Base-by-base conservation (phyloP, 495 filamentous ascomycete genomes). In the Pyrenula aspistea region DNA sequence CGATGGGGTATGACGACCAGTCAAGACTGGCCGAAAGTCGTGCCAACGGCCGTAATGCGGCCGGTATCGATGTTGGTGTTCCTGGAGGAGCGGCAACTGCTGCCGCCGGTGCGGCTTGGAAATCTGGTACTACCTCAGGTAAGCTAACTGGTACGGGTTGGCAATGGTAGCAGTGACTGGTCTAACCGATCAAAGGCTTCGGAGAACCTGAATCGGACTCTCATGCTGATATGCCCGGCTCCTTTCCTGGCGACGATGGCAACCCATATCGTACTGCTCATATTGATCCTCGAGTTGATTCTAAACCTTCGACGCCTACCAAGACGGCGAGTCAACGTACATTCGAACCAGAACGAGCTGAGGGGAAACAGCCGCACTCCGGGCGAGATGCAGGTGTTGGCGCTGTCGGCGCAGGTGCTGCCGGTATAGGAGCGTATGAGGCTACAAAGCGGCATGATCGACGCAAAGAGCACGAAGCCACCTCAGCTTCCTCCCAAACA, bases 351-450 rank as follows among this genome's bases (percentile, higher is more conserved):
- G 55, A 49, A 53, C 20, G 23, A 31, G 55, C 20, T 25, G 23
- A 59, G 8, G 31, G n/a, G 19, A 24, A 49, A 8, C 25, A 22
- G 19, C 55, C 59, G 12, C 59, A 61, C 24, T 31, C 24, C 25
- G 54, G 50, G 3, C 49, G 56, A 2, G 50, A 62, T 56, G 55
- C 57, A 47, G 61, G 57, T 36, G 2, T 58, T 20, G 62, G 60
- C 15, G 55, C 55, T 25, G 61, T 49, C 4, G 61, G 56, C 49
- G 54, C 48, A 24, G 62, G 62, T 31, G 52, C 51, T 10, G 49
- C 59, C 20, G 62, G 59, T 31, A 23, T 23, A 49, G 60, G 56
- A 24, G 56, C 60, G 20, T 58, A 62, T 21, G 55, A 61, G n/a
- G 48, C 60, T 31, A 15, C 31, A 42, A 54, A 57, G 24, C 52